phyloP scores from a whole-genome alignment of 805 yeast species.

The Hanseniaspora pseudoguilliermondii region DNA sequence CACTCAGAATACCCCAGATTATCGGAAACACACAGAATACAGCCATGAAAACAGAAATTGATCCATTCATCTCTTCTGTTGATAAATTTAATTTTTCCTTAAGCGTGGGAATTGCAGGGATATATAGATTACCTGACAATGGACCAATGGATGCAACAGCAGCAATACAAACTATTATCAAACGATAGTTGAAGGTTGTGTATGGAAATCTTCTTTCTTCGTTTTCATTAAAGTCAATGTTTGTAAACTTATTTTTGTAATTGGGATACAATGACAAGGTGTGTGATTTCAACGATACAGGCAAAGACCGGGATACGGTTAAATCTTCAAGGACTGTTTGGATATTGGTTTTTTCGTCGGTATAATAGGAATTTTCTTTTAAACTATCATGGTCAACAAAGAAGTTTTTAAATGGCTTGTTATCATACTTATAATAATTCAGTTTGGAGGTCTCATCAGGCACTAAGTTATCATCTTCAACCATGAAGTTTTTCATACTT shows the following conservation, averaged over 20 bases:
- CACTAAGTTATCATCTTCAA: neutral
- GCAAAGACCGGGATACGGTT: neutral
- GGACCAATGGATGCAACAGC: slow-evolving; percentile 31
- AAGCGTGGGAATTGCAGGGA: slow-evolving; percentile 39
- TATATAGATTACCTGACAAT: slow-evolving; percentile 43
- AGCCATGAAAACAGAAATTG: slow-evolving; percentile 47
- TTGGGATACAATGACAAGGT: neutral
- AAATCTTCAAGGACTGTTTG: neutral
- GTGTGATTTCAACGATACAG: neutral
- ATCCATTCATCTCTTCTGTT: slow-evolving; percentile 37
- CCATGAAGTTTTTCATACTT: neutral
- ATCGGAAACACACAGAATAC: slow-evolving; percentile 45
- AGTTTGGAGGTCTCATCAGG: neutral
- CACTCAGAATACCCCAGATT: slow-evolving; percentile 45
- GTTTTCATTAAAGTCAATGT: neutral
- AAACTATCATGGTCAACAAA: neutral
- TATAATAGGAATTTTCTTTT: neutral
- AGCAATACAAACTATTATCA: neutral
- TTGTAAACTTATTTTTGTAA: neutral
- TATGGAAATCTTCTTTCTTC: neutral
- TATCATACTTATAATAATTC: neutral
- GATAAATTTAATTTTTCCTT: slow-evolving; percentile 32
- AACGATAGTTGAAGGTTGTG: neutral
- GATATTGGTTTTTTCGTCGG: neutral
- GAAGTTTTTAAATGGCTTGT: neutral